These are phyloP conservation scores for Maudiozyma humilis DNA, from an alignment of 1,139 yeast species.

Conservation along the genomic window DNA sequence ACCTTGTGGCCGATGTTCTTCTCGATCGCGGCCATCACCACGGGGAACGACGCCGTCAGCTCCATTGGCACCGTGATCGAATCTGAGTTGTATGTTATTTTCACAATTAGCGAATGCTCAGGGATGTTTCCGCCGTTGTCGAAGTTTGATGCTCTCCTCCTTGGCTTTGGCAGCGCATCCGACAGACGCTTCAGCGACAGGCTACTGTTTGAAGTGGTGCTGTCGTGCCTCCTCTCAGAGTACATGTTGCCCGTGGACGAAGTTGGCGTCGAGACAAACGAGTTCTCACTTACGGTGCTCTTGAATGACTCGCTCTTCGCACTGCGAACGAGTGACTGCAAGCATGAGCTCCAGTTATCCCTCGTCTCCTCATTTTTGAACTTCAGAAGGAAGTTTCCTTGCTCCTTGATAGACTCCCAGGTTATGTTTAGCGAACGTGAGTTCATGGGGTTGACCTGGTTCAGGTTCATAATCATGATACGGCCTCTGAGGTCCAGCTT, in stretches of 20 bases:
- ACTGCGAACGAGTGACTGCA: conserved; percentile 35
- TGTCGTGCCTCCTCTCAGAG: conserved; percentile 21
- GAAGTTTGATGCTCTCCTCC: conserved; percentile 28
- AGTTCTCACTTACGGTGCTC: conserved; percentile 22
- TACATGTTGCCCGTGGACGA: conserved; percentile 9
- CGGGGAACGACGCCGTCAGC: conserved; percentile 29
- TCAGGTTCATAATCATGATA: conserved; percentile 60
- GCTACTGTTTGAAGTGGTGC: conserved; percentile 24
- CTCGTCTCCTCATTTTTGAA: conserved; percentile 65
- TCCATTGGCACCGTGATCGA: conserved; percentile 34
- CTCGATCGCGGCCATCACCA: conserved; percentile 30
- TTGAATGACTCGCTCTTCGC: conserved; percentile 34
- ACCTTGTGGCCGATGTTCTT: conserved; percentile 35
- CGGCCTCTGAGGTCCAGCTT: conserved; percentile 56
- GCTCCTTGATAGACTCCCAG: conserved; percentile 75
- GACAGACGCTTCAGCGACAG: conserved; percentile 19
- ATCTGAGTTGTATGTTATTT: conserved; percentile 35
- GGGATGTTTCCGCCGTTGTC: conserved; percentile 35
- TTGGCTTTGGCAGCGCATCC: conserved; percentile 30
- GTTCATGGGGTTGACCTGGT: conserved; percentile 41
- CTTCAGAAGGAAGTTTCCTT: conserved; percentile 62
- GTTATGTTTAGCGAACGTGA: conserved; percentile 53
- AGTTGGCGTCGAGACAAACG: conserved; percentile 23
- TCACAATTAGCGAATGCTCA: conserved; percentile 31
- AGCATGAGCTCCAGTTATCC: conserved; percentile 61